These are phyloP conservation scores for Ophiostoma tasmaniense DNA, from an alignment of 2,329 filamentous ascomycete genomes.

Conservation along the genomic window DNA sequence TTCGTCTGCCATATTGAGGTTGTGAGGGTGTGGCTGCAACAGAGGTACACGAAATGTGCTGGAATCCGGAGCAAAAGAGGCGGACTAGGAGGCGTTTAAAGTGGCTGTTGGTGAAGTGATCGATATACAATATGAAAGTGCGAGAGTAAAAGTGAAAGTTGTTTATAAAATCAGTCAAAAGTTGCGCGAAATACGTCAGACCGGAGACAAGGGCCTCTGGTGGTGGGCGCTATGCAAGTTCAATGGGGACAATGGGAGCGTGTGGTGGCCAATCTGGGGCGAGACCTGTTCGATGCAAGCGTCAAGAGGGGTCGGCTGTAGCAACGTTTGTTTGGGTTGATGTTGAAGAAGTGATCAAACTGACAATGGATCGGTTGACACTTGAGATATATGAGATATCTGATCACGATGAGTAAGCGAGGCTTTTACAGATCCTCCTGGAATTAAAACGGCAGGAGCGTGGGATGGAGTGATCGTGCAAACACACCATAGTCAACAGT, in stretches of 20 bases:
- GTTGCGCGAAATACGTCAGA: neutral
- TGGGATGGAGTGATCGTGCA: neutral
- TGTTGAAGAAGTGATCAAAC: neutral
- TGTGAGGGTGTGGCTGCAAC: neutral
- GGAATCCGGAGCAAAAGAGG: neutral
- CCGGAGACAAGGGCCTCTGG: neutral
- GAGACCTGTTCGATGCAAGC: constrained; percentile 1
- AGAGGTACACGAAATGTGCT: neutral
- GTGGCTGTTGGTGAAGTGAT: neutral
- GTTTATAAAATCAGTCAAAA: neutral
- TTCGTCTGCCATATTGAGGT: constrained; percentile 12
- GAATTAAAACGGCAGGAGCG: neutral
- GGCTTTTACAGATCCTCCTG: neutral
- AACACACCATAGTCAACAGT: neutral
- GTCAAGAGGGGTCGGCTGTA: neutral
- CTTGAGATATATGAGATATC: too few species aligned
- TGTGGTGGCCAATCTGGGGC: constrained; percentile 11
- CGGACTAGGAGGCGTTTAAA: neutral
- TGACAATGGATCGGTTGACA: neutral
- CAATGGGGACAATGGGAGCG: constrained; percentile 6
- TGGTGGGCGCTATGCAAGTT: neutral
- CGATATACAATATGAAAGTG: neutral
- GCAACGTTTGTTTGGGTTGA: neutral
- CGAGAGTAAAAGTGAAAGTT: neutral
- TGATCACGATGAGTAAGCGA: neutral